Conservation (phyloP, 805 yeast species). For the Lachancea waltii region DNA sequence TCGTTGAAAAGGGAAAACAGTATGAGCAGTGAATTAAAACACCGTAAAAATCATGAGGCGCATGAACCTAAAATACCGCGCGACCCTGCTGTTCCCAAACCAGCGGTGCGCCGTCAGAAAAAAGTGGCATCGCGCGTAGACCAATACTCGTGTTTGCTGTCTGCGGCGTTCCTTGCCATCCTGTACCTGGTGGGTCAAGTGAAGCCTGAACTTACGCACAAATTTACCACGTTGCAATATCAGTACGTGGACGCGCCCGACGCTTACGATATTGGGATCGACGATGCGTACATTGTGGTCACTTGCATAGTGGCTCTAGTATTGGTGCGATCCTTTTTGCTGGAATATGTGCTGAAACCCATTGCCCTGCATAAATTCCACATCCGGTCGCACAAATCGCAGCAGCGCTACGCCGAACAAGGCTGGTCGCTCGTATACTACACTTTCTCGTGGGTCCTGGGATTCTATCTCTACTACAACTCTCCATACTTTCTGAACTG, state of each 20-base stretch:
- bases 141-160: conserved; percentile 27
- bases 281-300: conserved; percentile 49
- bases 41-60: not conserved
- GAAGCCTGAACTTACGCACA: conserved; percentile 24
- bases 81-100: not conserved
- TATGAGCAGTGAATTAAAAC: conserved; percentile 1
- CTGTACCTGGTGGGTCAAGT: conserved; percentile 23
- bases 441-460: conserved; percentile 46
- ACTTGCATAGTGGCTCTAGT: conserved; percentile 51
- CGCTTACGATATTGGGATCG: conserved; percentile 47
- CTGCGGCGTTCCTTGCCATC: conserved; percentile 17
- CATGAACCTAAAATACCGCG: not conserved
- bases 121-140: conserved; percentile 17
- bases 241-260: conserved; percentile 19
- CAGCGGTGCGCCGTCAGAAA: not conserved
- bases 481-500: conserved; percentile 56
- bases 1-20: too few relatives aligned
- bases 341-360: conserved; percentile 54
- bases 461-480: conserved; percentile 48
- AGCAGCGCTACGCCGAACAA: conserved; percentile 77
- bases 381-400: conserved; percentile 45
- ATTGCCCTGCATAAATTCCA: conserved; percentile 39
- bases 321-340: conserved; percentile 52
- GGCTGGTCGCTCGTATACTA: conserved; percentile 70
- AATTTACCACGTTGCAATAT: conserved; percentile 40